Evolutionary conservation across 2,329 filamentous ascomycete species (phyloP).

Genomic region (Akanthomyces uredinophilus): DNA sequence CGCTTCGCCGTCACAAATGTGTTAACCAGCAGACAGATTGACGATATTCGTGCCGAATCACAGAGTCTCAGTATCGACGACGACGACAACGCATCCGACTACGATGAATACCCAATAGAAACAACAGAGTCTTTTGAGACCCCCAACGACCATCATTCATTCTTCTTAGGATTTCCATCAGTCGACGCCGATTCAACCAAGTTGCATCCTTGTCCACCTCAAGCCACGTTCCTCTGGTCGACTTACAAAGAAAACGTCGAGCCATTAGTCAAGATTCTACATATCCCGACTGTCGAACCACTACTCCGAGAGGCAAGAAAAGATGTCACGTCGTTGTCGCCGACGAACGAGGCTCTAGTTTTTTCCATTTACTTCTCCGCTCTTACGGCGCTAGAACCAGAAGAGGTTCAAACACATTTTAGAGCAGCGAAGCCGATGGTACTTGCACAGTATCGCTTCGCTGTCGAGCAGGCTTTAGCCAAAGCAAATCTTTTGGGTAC

Average conservation of each 20-base stretch:
- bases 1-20: no score
- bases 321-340: conserved; percentile 52
- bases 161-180: conserved; percentile 68
- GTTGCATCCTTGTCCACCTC: conserved; percentile 60
- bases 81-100: conserved; percentile 49
- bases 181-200: conserved; percentile 60
- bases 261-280: conserved; percentile 65
- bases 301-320: conserved; percentile 56
- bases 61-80: conserved; percentile 34
- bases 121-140: conserved; percentile 29
- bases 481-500: conserved; percentile 54
- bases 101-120: conserved; percentile 51
- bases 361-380: conserved; percentile 59
- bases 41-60: conserved; percentile 44
- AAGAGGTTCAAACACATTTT: conserved; percentile 43
- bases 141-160: conserved; percentile 58
- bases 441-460: conserved; percentile 44
- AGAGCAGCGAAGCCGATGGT: conserved; percentile 39
- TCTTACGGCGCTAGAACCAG: conserved; percentile 53
- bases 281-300: conserved; percentile 60
- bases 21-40: conserved; percentile 31
- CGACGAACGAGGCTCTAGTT: conserved; percentile 55
- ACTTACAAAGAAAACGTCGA: conserved; percentile 70
- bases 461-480: conserved; percentile 51
- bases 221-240: conserved; percentile 64